Conservation (phyloP, 192 early-diverging fungal species). For the Mortierella alpina region DNA sequence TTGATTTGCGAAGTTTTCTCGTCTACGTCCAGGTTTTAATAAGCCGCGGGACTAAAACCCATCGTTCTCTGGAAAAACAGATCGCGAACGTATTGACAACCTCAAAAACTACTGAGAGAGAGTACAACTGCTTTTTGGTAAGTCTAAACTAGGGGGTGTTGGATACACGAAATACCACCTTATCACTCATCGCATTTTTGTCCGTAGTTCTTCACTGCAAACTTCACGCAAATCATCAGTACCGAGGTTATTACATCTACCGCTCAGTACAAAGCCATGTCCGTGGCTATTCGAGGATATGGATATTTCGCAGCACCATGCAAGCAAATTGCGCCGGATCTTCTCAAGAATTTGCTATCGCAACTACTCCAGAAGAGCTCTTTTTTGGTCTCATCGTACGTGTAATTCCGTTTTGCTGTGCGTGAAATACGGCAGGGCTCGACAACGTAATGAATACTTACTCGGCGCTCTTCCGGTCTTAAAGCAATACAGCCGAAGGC, state of each 20-base stretch:
- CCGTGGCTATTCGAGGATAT: conserved; percentile 75
- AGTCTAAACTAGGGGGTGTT: neutral
- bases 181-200: neutral
- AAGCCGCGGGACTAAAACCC: too few relatives aligned
- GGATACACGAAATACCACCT: neutral
- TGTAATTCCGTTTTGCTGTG: neutral
- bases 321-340: conserved; percentile 58
- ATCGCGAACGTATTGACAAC: conserved; percentile 33
- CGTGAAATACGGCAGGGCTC: neutral
- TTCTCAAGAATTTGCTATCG: conserved; percentile 57
- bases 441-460: neutral
- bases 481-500: conserved; percentile 60
- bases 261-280: conserved; percentile 60
- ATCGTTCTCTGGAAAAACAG: conserved; percentile 2
- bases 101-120: conserved; percentile 28
- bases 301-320: conserved; percentile 75
- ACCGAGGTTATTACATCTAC: conserved; percentile 23
- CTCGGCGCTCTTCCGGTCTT: neutral
- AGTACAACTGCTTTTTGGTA: conserved; percentile 49
- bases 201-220: conserved; percentile 61
- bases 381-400: conserved; percentile 68
- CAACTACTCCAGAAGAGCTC: conserved; percentile 61
- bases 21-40: neutral
- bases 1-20: neutral
- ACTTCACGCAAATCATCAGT: conserved; percentile 57